Base-by-base conservation (phyloP, 306 rosid genomes). In the Prunus armeniaca region DNA sequence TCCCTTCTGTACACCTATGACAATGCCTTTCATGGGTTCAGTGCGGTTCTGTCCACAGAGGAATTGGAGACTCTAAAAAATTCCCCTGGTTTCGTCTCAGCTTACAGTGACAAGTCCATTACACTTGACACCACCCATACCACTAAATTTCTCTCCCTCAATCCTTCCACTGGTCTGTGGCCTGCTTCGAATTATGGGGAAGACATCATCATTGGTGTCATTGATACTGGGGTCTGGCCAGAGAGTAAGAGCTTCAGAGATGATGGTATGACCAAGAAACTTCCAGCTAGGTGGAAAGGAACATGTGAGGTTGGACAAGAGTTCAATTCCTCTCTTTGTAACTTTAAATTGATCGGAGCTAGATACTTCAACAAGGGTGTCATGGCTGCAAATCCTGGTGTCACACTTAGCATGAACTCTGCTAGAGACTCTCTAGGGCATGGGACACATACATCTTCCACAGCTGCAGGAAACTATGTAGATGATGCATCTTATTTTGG, bases 381-480 rank as follows among this genome's bases (percentile, higher is more conserved):
- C 15, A 69, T 11, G 10, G 80, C 84, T 27, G 83, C 78, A 17
- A 66, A 65, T 6, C 84, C 73, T 0, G 55, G 76, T 6, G 6
- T 63, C 32, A 71, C 28, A 12, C 19, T 67, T 0, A 45, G 52
- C 49, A 80, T 76, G 82, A 68, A 80, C 41, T 84, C 78, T 6
- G 56, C 87, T 47, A 72, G 87, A 46, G 80, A 84, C 78, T 22
- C 49, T 15, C 9, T 0, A 10, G 87, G 84, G 14, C 80, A 68
- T 28, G 87, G 87, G 24, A 84, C 87, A 1, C 66, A 67, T 66
- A 84, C 84, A 43, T 50, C 84, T 0, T 72, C 82, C 22, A 68
- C 71, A 6, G 82, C 72, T 12, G 82, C 78, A 0, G 87, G 87
- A 1, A 63, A 73, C n/a, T 61, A 38, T 1, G 87, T 77, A 6